Evolutionary conservation across 495 filamentous ascomycete genomes (phyloP).

Genomic region (Wilcoxina mikolae): DNA sequence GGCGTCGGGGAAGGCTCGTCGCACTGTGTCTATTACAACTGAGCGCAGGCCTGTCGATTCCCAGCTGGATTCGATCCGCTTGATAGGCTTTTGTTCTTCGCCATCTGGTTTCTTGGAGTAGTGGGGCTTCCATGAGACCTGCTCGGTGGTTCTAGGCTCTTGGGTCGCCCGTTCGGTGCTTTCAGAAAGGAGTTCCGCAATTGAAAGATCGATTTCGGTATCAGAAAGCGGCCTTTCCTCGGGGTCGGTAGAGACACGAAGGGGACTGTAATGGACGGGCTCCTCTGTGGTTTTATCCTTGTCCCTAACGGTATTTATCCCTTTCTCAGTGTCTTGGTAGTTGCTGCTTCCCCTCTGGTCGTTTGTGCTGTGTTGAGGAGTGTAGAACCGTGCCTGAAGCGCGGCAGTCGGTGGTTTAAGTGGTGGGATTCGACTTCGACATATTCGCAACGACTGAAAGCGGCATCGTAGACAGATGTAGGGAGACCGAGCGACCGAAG

Average conservation of each 20-base stretch:
- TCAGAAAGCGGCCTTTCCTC: background rate
- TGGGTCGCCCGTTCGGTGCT: background rate
- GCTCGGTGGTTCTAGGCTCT: background rate
- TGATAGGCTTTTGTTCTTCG: no score
- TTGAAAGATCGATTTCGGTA: background rate
- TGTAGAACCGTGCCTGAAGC: background rate
- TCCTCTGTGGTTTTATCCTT: background rate
- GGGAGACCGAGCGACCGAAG: slow-evolving; percentile 11
- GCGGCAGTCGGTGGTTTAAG: background rate
- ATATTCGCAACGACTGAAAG: slow-evolving; percentile 6
- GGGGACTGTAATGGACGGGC: background rate
- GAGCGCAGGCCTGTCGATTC: slow-evolving; percentile 17
- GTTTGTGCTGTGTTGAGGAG: background rate
- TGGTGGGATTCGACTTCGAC: background rate
- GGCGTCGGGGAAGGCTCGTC: slow-evolving; percentile 18
- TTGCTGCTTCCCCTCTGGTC: background rate
- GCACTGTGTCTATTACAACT: slow-evolving; percentile 13
- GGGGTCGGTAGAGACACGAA: no score
- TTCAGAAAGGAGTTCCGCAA: background rate
- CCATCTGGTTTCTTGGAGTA: no score
- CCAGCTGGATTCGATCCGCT: slow-evolving; percentile 14
- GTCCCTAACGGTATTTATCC: background rate
- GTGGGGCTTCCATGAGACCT: no score
- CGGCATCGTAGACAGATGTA: slow-evolving; percentile 25
- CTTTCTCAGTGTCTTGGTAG: background rate